A percentile compares a stretch with the other conserved stretches of the same genome.
Conservation (phyloP, 2,329 filamentous ascomycete genomes). For the Coniochaeta sp. region DNA sequence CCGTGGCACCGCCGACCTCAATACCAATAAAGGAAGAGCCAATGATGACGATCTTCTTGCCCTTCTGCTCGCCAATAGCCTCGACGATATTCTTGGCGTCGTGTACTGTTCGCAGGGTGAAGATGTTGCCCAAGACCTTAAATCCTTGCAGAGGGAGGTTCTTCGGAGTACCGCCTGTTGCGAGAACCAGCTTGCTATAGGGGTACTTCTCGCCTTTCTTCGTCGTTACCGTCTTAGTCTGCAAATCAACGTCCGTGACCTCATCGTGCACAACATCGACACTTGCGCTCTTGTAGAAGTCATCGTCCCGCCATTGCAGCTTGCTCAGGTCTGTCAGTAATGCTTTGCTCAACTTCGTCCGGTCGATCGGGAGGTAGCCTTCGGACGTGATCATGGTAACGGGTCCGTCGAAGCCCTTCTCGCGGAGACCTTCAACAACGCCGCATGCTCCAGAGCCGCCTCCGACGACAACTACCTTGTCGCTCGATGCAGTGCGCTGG, state of each 20-base stretch:
- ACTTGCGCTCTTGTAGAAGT: slow-evolving; percentile 63
- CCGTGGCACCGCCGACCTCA: slow-evolving; percentile 83
- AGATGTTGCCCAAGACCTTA: slow-evolving; percentile 80
- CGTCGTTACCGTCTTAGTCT: slow-evolving; percentile 64
- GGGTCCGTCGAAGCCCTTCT: slow-evolving; percentile 68
- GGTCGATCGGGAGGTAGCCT: slow-evolving; percentile 80
- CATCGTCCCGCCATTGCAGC: slow-evolving; percentile 65
- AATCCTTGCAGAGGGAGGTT: slow-evolving; percentile 76
- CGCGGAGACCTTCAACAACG: slow-evolving; percentile 72
- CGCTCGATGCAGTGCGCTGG: slow-evolving; percentile 31
- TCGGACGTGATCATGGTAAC: slow-evolving; percentile 82
- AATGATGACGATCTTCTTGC: slow-evolving; percentile 87
- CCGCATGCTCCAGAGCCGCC: slow-evolving; percentile 81
- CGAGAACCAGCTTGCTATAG: slow-evolving; percentile 86
- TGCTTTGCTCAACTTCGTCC: slow-evolving; percentile 92
- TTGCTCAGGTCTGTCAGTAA: slow-evolving; percentile 75
- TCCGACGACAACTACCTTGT: slow-evolving; percentile 78
- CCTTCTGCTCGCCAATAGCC: slow-evolving; percentile 73
- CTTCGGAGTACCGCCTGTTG: slow-evolving; percentile 75
- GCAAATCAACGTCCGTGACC: slow-evolving; percentile 72
- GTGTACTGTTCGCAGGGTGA: slow-evolving; percentile 69
- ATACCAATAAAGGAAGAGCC: slow-evolving; percentile 97
- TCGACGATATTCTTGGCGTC: slow-evolving; percentile 71
- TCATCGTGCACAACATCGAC: slow-evolving; percentile 53
- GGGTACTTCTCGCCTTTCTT: slow-evolving; percentile 60